Base-by-base conservation (phyloP, 306 rosid genomes). In the Prunus mume region DNA sequence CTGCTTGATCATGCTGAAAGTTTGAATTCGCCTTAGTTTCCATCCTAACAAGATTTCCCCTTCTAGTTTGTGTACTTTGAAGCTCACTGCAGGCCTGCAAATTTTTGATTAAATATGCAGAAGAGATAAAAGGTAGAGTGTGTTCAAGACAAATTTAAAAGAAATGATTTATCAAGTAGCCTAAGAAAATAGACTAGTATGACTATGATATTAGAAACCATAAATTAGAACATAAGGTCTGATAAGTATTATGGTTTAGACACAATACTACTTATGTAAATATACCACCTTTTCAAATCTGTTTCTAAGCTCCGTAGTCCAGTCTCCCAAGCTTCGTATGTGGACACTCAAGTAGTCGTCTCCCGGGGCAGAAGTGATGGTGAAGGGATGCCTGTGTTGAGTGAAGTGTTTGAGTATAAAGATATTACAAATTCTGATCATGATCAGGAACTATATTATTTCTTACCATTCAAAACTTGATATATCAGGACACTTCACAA, bases 341-440 rank as follows among this genome's bases (percentile, higher is more conserved):
- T 92, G 98, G 74, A 91, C 93, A 78, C 97, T 92, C 81, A 95
- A 80, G 87, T 90, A 92, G 58, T 90, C 93, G 77, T 95, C 97
- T 71, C 96, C 97, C 0, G 97, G 97, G 46, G 98, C 98, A 67
- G 98, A 95, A 76, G 98, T 94, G 82, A 92, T 94, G 66, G 95
- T 86, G 84, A 94, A 94, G 24, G 97, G 98, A 79, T 94, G 97
- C 98, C 98, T 94, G 78, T 20, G 80, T 43, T 47, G 73, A 34
- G 55, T 20, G 47, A 25, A 56, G 67, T 61, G 15, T 62, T 47
- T 51, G 9, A 28, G 41, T 4, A 60, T 77, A 78, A 77, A 68
- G 61, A 71, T 61, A 50, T 74, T 64, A 49, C 65, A 14, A n/a
- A 74, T 76, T 32, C 72, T 43, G 65, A 47, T 50, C 43, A 77